phyloP scores from a whole-genome alignment of 768 basidiomycete genomes.

The Lactarius evosmus region DNA sequence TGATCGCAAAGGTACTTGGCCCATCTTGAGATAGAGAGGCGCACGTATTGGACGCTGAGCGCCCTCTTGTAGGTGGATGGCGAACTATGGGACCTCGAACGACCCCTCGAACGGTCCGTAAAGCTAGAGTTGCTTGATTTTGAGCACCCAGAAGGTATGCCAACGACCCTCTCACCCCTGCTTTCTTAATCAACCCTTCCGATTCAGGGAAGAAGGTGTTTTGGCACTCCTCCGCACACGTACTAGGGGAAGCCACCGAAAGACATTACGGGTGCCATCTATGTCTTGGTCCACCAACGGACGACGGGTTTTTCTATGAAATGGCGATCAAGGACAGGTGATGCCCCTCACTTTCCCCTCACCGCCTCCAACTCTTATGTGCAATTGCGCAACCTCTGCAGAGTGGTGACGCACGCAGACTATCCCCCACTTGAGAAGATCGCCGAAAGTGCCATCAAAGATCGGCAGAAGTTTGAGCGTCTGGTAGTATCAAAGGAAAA shows the following conservation, averaged over 20 bases:
- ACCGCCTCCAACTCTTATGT: not conserved
- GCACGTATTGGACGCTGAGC: constrained; percentile 5
- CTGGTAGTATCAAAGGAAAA: constrained; percentile 91
- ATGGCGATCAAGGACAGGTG: constrained; percentile 87
- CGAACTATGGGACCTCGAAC: constrained; percentile 89
- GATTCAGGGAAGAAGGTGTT: constrained; percentile 87
- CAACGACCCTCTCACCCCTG: not conserved
- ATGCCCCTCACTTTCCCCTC: constrained; percentile 8
- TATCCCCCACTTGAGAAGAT: constrained; percentile 89
- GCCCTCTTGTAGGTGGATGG: constrained; percentile 62
- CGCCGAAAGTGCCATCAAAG: constrained; percentile 84
- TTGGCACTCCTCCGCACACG: constrained; percentile 99
- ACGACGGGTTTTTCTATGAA: constrained; percentile 99
- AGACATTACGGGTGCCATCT: constrained; percentile 96
- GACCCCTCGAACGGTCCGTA: constrained; percentile 85
- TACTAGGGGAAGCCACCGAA: constrained; percentile 94
- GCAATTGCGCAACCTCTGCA: constrained; percentile 32
- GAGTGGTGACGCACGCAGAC: constrained; percentile 76
- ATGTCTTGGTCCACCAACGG: constrained; percentile 94
- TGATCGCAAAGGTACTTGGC: constrained; percentile 81
- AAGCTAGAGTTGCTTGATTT: constrained; percentile 88
- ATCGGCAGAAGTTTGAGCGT: constrained; percentile 96
- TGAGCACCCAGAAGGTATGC: constrained; percentile 79
- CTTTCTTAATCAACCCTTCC: not conserved
- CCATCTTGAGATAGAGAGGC: constrained; percentile 3